Conservation (phyloP, 2,329 filamentous ascomycete species). For the Penicillium oxalicum region DNA sequence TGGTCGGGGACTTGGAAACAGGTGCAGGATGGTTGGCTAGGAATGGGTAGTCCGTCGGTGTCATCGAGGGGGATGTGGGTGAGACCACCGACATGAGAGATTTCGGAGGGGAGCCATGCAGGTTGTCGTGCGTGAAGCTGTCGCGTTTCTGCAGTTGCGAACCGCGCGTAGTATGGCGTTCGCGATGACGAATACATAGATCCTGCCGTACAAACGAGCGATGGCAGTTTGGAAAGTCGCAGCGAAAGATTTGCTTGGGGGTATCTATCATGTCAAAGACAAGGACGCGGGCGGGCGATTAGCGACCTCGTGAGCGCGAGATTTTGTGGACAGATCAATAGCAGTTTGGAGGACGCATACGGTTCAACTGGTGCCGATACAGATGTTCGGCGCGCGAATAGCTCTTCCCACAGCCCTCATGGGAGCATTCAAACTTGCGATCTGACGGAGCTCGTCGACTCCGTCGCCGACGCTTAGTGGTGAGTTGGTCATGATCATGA, state of each 20-base stretch:
- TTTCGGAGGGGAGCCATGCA: constrained; percentile 13
- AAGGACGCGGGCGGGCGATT: neutral
- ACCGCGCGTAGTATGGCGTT: constrained; percentile 64
- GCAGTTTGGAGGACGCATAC: constrained; percentile 44
- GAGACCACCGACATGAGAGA: constrained; percentile 13
- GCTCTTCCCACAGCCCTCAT: constrained; percentile 85
- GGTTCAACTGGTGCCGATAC: constrained; percentile 93
- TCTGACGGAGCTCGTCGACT: constrained; percentile 43
- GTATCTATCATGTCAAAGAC: constrained; percentile 54
- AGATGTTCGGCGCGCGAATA: constrained; percentile 96
- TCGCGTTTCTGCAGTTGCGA: constrained; percentile 49
- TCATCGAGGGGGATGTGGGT: constrained; percentile 19
- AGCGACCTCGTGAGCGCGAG: constrained; percentile 1
- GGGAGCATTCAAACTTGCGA: constrained; percentile 68
- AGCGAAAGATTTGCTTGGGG: constrained; percentile 90
- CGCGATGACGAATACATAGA: constrained; percentile 76
- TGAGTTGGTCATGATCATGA: constrained; percentile 10
- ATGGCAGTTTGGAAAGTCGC: constrained; percentile 84
- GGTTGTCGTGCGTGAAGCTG: constrained; percentile 30
- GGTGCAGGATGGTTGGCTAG: constrained; percentile 9
- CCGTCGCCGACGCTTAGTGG: constrained; percentile 40
- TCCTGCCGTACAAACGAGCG: constrained; percentile 91
- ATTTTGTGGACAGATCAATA: neutral
- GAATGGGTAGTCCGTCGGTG: constrained; percentile 16
- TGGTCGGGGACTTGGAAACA: constrained; percentile 13